phyloP scores from a whole-genome alignment of 148 eudicot genomes.

The Salicornia ramosissima region DNA sequence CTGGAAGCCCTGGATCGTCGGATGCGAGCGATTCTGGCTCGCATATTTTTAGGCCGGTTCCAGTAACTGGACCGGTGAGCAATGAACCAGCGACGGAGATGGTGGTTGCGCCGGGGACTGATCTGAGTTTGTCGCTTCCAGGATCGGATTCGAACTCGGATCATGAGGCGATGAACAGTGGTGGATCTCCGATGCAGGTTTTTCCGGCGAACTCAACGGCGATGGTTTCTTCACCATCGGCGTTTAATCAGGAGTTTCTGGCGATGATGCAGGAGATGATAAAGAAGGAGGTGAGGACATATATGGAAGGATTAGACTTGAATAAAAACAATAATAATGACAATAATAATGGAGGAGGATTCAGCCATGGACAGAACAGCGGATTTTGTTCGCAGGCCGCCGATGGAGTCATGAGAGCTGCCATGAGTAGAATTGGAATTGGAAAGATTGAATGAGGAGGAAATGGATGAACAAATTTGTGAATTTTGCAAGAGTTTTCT shows the following conservation, averaged over 20 bases:
- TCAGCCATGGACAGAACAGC: background rate
- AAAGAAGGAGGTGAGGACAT: constrained; percentile 68
- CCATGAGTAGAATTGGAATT: constrained; percentile 50
- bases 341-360: background rate
- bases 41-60: constrained; percentile 47
- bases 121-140: constrained; percentile 61
- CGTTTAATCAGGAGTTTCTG: constrained; percentile 54
- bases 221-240: constrained; percentile 25
- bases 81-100: constrained; percentile 11
- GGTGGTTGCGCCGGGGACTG: constrained; percentile 18
- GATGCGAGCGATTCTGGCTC: constrained; percentile 59
- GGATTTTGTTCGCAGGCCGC: constrained; percentile 38
- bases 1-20: constrained; percentile 69
- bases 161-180: background rate
- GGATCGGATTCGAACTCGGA: constrained; percentile 37
- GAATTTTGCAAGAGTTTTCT: background rate
- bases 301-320: constrained; percentile 64
- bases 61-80: constrained; percentile 36
- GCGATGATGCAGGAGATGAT: constrained; percentile 85
- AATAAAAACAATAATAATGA: too few species aligned
- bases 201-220: background rate
- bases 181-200: background rate
- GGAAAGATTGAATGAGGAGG: constrained; percentile 46
- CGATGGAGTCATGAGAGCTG: constrained; percentile 48
- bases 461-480: background rate